Conservation (phyloP, 1,284 basidiomycete genomes). For the Microbotryum lychnidis-dioicae region DNA sequence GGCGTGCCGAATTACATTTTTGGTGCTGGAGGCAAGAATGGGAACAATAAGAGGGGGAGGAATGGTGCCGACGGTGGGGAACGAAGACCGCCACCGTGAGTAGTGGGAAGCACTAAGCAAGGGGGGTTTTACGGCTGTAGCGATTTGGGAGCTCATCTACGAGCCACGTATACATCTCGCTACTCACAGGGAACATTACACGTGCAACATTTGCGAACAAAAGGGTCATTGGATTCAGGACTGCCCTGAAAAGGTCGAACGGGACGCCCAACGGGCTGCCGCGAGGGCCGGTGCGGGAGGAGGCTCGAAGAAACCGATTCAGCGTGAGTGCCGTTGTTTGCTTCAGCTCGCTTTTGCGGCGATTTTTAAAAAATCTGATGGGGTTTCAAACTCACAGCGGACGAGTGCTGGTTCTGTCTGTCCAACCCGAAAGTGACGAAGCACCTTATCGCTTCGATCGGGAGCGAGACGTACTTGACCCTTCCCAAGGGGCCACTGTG, state of each 20-base stretch:
- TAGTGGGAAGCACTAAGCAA: constrained; percentile 49
- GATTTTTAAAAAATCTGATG: too few species aligned
- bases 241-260: constrained; percentile 52
- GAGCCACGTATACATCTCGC: not conserved
- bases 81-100: constrained; percentile 30
- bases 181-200: constrained; percentile 24
- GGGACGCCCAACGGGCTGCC: constrained; percentile 21
- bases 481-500: constrained; percentile 87
- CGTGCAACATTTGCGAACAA: constrained; percentile 27
- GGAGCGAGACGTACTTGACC: constrained; percentile 82
- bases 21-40: constrained; percentile 7
- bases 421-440: constrained; percentile 86
- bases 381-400: constrained; percentile 49
- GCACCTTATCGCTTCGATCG: constrained; percentile 87
- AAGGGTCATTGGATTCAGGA: constrained; percentile 69
- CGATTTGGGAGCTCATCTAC: too few species aligned
- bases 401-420: constrained; percentile 92
- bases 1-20: constrained; percentile 35
- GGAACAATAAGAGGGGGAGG: not conserved
- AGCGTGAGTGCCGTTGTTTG: constrained; percentile 49
- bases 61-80: constrained; percentile 12
- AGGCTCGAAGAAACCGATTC: constrained; percentile 66
- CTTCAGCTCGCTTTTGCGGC: constrained; percentile 9
- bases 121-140: too few species aligned
- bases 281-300: constrained; percentile 40